Conservation (phyloP, 2,329 filamentous ascomycete species). For the Arthrobotrys entomopaga region DNA sequence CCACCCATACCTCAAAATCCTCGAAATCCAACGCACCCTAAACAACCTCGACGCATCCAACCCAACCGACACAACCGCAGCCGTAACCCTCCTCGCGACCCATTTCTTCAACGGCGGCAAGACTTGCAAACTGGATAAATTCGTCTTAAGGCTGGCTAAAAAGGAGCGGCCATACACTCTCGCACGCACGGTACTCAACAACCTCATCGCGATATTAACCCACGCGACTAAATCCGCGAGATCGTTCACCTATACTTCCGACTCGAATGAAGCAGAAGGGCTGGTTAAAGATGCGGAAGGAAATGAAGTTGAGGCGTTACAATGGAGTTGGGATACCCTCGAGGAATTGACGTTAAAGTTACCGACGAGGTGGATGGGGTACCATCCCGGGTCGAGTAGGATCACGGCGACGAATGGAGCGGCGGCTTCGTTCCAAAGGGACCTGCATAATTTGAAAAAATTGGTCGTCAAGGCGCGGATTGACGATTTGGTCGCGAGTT, state of each 20-base stretch:
- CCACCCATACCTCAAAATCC: conserved; percentile 46
- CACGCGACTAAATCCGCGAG: conserved; percentile 28
- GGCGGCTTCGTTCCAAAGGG: neutral
- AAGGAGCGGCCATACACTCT: conserved; percentile 17
- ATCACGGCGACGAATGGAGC: neutral
- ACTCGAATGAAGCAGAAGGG: conserved; percentile 9
- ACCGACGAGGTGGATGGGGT: neutral
- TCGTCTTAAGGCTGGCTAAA: conserved; percentile 29
- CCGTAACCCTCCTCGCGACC: neutral
- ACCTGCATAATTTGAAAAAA: conserved; percentile 21
- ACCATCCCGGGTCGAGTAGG: neutral
- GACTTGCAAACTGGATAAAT: conserved; percentile 30
- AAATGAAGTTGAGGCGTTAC: neutral
- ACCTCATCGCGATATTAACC: conserved; percentile 27
- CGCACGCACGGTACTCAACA: conserved; percentile 20
- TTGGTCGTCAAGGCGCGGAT: conserved; percentile 1
- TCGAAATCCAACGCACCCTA: conserved; percentile 46
- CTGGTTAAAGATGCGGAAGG: conserved; percentile 3
- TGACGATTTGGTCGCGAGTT: conserved; percentile 4
- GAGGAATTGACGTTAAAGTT: conserved; percentile 38
- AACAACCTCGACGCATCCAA: conserved; percentile 24
- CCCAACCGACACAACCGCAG: conserved; percentile 2
- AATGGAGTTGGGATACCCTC: conserved; percentile 48
- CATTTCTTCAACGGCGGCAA: conserved; percentile 6
- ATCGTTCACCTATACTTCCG: conserved; percentile 29